phyloP scores from a whole-genome alignment of 768 basidiomycete species.

The Agrocybe pediades region DNA sequence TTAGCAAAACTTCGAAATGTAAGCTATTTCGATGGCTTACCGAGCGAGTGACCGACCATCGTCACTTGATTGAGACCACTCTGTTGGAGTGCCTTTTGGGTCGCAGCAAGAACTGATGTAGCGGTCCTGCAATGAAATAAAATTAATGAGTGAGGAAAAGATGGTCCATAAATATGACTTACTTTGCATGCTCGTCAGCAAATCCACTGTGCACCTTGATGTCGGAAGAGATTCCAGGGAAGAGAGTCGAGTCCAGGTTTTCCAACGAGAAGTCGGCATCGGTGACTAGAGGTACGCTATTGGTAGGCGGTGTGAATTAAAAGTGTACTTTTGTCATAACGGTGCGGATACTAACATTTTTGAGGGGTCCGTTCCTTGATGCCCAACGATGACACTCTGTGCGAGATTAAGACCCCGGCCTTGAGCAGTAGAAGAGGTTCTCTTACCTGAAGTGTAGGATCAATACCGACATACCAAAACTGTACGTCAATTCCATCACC shows the following conservation, averaged over 20 bases:
- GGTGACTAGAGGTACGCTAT: conserved; percentile 38
- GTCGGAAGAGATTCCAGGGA: conserved; percentile 42
- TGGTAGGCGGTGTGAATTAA: not conserved
- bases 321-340: not conserved
- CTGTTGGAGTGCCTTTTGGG: conserved; percentile 33
- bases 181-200: conserved; percentile 42
- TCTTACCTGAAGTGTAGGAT: conserved; percentile 32
- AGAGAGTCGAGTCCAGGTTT: conserved; percentile 35
- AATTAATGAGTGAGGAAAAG: not conserved
- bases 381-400: conserved; percentile 36
- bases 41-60: conserved; percentile 46
- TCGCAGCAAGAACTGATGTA: conserved; percentile 37
- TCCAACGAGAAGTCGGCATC: conserved; percentile 36
- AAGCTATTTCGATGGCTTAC: conserved; percentile 22
- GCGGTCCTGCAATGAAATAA: conserved; percentile 34
- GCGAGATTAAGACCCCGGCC: not conserved
- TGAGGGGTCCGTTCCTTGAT: conserved; percentile 34
- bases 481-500: conserved; percentile 44
- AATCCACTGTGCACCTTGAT: conserved; percentile 49
- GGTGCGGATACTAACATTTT: conserved; percentile 29
- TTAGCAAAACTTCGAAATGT: not conserved
- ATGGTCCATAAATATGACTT: conserved; percentile 8
- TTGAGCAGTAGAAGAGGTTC: not conserved
- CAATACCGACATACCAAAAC: conserved; percentile 50
- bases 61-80: conserved; percentile 36